These are phyloP conservation scores for Orbilia blumenaviensis DNA, from an alignment of 2,329 filamentous ascomycete genomes.

Conservation along the genomic window DNA sequence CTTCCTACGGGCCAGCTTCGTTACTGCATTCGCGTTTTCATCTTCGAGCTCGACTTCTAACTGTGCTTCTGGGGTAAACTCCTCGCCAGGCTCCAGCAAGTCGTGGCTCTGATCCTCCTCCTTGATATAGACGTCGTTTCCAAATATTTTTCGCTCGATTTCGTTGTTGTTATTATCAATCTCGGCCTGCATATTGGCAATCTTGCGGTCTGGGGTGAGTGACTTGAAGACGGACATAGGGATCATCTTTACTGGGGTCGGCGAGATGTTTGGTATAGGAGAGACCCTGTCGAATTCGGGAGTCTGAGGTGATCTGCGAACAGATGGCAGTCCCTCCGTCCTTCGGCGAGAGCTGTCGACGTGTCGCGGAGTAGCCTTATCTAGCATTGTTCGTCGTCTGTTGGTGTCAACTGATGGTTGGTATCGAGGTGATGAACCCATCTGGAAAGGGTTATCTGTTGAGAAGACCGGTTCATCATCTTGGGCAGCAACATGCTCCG, in stretches of 20 bases:
- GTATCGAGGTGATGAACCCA: slow-evolving; percentile 54
- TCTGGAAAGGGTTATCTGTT: slow-evolving; percentile 57
- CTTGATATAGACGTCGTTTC: slow-evolving; percentile 51
- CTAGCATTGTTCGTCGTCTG: slow-evolving; percentile 40
- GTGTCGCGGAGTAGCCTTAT: slow-evolving; percentile 44
- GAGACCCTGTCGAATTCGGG: slow-evolving; percentile 14
- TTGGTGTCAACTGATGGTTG: slow-evolving; percentile 41
- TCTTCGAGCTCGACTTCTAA: slow-evolving; percentile 64
- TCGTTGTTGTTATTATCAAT: slow-evolving; percentile 29
- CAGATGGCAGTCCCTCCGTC: slow-evolving; percentile 36
- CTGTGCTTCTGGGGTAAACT: slow-evolving; percentile 86
- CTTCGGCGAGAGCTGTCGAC: slow-evolving; percentile 33
- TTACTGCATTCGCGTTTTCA: slow-evolving; percentile 65
- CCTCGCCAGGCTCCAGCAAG: slow-evolving; percentile 76
- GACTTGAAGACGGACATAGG: slow-evolving; percentile 38
- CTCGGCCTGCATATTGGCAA: slow-evolving; percentile 22
- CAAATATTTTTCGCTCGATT: slow-evolving; percentile 14
- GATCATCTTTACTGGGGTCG: slow-evolving; percentile 28
- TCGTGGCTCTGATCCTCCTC: slow-evolving; percentile 67
- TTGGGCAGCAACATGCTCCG: slow-evolving; percentile 60
- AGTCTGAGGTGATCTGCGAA: slow-evolving; percentile 28
- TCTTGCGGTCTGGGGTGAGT: slow-evolving; percentile 35
- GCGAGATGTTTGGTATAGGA: neutral
- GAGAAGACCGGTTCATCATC: slow-evolving; percentile 61
- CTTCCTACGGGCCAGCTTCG: slow-evolving; percentile 61